phyloP scores from a whole-genome alignment of 2,329 filamentous ascomycete species.

The Phoma sp. region DNA sequence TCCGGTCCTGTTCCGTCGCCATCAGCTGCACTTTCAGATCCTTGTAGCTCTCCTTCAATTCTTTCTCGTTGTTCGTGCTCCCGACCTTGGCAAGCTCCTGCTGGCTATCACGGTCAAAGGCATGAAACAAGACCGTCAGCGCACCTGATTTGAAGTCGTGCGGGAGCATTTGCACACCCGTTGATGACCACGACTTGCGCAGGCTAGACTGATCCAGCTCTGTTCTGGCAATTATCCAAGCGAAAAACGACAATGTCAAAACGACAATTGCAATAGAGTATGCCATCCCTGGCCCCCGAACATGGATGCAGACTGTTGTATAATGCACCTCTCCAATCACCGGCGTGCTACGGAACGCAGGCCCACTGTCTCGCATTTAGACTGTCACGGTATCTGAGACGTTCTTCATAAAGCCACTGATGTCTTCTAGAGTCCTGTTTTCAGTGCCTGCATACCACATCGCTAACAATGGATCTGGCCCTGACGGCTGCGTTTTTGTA shows the following conservation, averaged over 20 bases:
- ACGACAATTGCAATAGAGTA: neutral
- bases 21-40: neutral
- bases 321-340: slow-evolving; percentile 5
- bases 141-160: slow-evolving; percentile 1
- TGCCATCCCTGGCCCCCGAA: slow-evolving; percentile 5
- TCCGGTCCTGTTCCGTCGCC: neutral
- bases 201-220: neutral
- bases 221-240: slow-evolving; percentile 1
- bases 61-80: neutral
- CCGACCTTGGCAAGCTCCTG: neutral
- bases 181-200: neutral
- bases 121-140: neutral
- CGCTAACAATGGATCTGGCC: slow-evolving; percentile 3
- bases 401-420: slow-evolving; percentile 1
- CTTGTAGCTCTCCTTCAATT: neutral
- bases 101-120: neutral
- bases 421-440: slow-evolving; percentile 16
- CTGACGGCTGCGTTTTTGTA: neutral
- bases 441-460: slow-evolving; percentile 15
- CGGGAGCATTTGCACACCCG: neutral
- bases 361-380: slow-evolving; percentile 5
- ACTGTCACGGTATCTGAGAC: slow-evolving; percentile 5
- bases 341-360: neutral
- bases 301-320: slow-evolving; percentile 13
- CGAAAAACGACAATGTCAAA: slow-evolving; percentile 7